phyloP scores from a whole-genome alignment of 148 eudicot genomes.

The Silene conica region DNA sequence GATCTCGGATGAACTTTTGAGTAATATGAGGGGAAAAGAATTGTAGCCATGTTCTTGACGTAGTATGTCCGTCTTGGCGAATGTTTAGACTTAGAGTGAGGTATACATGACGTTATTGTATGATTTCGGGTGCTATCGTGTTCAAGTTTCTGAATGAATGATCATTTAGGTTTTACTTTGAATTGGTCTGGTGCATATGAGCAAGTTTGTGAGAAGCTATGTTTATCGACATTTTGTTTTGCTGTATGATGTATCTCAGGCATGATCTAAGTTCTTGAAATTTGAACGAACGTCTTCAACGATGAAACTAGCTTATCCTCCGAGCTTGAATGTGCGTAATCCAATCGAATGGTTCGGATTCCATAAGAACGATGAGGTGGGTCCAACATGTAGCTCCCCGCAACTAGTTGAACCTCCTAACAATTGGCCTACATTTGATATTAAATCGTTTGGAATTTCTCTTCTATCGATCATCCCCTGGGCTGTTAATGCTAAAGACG shows the following conservation, averaged over 20 bases:
- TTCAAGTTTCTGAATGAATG: background rate
- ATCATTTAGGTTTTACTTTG: background rate
- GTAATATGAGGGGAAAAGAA: background rate
- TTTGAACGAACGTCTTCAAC: background rate
- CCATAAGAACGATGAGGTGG: slow-evolving; percentile 29
- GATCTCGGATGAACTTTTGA: background rate
- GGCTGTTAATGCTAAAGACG: slow-evolving; percentile 46
- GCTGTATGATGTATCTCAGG: background rate
- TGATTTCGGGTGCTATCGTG: background rate
- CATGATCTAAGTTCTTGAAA: background rate
- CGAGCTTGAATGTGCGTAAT: slow-evolving; percentile 41
- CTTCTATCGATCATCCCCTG: slow-evolving; percentile 59
- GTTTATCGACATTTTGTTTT: slow-evolving; percentile 3
- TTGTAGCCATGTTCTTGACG: background rate
- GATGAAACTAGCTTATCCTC: slow-evolving; percentile 12
- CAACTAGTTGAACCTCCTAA: slow-evolving; percentile 22
- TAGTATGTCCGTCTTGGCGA: background rate
- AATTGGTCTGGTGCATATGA: background rate
- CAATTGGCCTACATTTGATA: slow-evolving; percentile 31
- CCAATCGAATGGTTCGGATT: slow-evolving; percentile 36
- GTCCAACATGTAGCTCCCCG: slow-evolving; percentile 18
- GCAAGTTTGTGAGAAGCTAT: background rate
- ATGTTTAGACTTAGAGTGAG: too few relatives aligned
- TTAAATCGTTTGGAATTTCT: slow-evolving; percentile 50
- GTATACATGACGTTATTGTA: background rate